Percentiles rank a stretch among this genome's conserved stretches.
These are phyloP conservation scores for Alternaria sp. DNA, from an alignment of 2,329 filamentous ascomycete genomes.

Conservation along the genomic window DNA sequence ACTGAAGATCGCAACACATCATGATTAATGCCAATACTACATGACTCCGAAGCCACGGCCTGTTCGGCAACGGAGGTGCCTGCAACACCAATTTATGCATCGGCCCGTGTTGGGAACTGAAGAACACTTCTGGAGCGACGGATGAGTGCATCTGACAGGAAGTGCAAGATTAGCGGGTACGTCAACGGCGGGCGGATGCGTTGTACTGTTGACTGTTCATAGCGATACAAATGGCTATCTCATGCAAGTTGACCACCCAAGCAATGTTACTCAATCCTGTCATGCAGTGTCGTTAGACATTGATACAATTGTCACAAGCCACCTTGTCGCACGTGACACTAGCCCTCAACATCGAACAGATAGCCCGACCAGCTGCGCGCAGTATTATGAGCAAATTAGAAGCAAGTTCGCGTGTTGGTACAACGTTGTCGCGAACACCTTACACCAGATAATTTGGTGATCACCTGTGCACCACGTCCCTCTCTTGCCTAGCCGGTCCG, in stretches of 20 bases:
- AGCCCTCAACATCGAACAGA: not conserved
- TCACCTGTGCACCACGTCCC: not conserved
- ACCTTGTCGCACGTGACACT: constrained; percentile 3
- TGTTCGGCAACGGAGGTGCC: constrained; percentile 1
- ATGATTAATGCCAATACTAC: constrained; percentile 5
- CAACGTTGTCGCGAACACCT: constrained; percentile 1
- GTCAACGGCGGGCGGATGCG: constrained; percentile 13
- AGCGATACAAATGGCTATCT: constrained; percentile 21
- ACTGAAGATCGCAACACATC: not conserved
- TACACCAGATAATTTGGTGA: not conserved
- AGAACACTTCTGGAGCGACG: constrained; percentile 17
- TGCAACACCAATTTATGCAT: constrained; percentile 24
- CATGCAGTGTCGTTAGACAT: not conserved
- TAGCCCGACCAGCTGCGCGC: not conserved
- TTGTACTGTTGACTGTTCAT: not conserved
- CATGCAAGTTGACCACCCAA: constrained; percentile 3
- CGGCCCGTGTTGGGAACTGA: constrained; percentile 12
- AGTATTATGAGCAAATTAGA: not conserved
- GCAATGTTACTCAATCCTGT: not conserved
- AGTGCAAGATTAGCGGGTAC: constrained; percentile 21
- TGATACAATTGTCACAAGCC: not conserved
- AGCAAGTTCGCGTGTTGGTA: not conserved
- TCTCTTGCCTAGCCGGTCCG: constrained; percentile 16
- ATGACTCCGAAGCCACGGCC: constrained; percentile 3
- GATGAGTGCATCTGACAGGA: constrained; percentile 30